phyloP scores from a whole-genome alignment of 192 early-diverging fungal genomes.

The Coemansia sp. region DNA sequence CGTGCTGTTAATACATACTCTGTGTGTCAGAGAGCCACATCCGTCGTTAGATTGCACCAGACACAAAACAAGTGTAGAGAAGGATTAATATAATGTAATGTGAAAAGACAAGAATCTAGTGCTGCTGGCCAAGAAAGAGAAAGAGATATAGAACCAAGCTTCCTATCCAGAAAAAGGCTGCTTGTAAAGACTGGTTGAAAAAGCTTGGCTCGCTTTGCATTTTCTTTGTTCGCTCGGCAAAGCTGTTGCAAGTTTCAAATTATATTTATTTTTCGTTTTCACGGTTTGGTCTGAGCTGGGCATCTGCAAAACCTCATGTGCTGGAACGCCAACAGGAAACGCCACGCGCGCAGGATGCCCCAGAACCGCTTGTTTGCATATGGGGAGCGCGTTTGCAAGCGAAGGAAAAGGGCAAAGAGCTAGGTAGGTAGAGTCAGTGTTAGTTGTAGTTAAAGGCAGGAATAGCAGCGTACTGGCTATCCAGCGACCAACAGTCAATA shows the following conservation, averaged over 20 bases:
- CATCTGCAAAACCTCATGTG: background rate
- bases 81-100: background rate
- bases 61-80: slow-evolving; percentile 1
- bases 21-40: slow-evolving; percentile 78
- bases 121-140: background rate
- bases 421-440: no score
- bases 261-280: background rate
- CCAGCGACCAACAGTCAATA: background rate
- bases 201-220: background rate
- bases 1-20: slow-evolving; percentile 52
- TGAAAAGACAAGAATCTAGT: background rate
- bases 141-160: background rate
- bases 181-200: background rate
- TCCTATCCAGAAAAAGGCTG: no score
- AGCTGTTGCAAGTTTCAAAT: background rate
- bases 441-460: no score
- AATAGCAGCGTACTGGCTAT: background rate
- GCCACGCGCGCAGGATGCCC: background rate
- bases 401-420: background rate
- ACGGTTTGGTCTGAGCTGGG: background rate
- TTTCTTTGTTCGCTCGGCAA: background rate
- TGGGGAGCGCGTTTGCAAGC: background rate
- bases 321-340: background rate
- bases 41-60: slow-evolving; percentile 10
- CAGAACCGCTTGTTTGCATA: background rate